phyloP scores from a whole-genome alignment of 805 yeast species.

The Sungouiozyma ichnusensis region DNA sequence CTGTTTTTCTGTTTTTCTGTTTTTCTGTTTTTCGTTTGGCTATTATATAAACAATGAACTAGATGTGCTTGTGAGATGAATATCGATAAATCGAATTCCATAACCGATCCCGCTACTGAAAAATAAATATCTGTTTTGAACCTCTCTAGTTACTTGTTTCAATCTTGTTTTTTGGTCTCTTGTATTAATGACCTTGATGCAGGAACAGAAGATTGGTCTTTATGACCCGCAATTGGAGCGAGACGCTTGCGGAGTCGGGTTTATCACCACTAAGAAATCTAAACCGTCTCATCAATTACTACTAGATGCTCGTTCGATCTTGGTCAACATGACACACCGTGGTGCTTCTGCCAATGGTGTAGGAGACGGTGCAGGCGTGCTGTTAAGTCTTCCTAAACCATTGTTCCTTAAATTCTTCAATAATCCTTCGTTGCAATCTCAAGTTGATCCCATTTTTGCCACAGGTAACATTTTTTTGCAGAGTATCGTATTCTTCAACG shows the following conservation, averaged over 20 bases:
- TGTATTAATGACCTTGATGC: not conserved
- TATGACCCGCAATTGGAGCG: slow-evolving; percentile 90
- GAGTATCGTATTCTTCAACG: slow-evolving; percentile 3
- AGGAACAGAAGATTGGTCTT: slow-evolving; percentile 53
- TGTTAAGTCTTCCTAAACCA: slow-evolving; percentile 84
- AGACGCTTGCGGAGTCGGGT: slow-evolving; percentile 98
- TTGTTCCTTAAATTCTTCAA: slow-evolving; percentile 79
- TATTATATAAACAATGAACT: too few relatives aligned
- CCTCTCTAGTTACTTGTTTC: too few relatives aligned
- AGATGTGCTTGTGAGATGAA: too few relatives aligned
- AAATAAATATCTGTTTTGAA: too few relatives aligned
- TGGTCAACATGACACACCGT: slow-evolving; percentile 97
- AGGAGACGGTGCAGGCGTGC: slow-evolving; percentile 98
- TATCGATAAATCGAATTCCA: too few relatives aligned
- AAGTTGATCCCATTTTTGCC: slow-evolving; percentile 81
- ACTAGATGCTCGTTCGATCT: slow-evolving; percentile 74
- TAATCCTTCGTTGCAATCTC: slow-evolving; percentile 49
- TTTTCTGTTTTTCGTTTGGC: too few relatives aligned
- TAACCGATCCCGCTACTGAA: too few relatives aligned
- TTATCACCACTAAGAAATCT: slow-evolving; percentile 91
- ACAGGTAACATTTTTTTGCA: slow-evolving; percentile 86
- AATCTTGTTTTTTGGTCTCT: not conserved
- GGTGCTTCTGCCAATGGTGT: slow-evolving; percentile 98
- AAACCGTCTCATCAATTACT: slow-evolving; percentile 80
- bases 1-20: too few relatives aligned